These are phyloP conservation scores for Xylaria sp. DNA, from an alignment of 2,329 filamentous ascomycete genomes.

Conservation along the genomic window DNA sequence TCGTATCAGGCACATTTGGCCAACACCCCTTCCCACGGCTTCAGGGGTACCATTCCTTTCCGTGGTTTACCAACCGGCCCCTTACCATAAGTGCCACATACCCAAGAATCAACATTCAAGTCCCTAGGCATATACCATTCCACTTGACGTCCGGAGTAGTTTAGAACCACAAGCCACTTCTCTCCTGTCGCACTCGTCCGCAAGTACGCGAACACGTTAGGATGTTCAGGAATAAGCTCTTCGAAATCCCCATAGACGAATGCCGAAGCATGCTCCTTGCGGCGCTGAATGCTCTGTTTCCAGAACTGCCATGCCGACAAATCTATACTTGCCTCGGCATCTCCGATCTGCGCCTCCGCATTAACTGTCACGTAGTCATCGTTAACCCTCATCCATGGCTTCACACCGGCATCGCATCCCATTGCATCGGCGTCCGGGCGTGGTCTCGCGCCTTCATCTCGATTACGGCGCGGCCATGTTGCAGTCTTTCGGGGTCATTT, in stretches of 20 bases:
- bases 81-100: slow-evolving; percentile 22
- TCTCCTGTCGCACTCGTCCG: slow-evolving; percentile 43
- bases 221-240: slow-evolving; percentile 41
- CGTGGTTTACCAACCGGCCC: slow-evolving; percentile 14
- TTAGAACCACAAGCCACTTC: slow-evolving; percentile 47
- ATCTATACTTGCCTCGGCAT: neutral
- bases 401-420: slow-evolving; percentile 61
- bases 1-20: slow-evolving; percentile 16
- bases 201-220: slow-evolving; percentile 43
- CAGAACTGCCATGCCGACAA: slow-evolving; percentile 67
- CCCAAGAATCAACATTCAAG: slow-evolving; percentile 14
- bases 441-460: slow-evolving; percentile 73
- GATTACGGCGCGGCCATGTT: slow-evolving; percentile 62
- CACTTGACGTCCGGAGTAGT: slow-evolving; percentile 24
- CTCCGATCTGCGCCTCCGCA: slow-evolving; percentile 62
- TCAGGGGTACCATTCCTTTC: slow-evolving; percentile 20
- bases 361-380: slow-evolving; percentile 67
- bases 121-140: slow-evolving; percentile 21
- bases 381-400: slow-evolving; percentile 69
- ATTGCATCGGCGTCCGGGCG: slow-evolving; percentile 75
- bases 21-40: slow-evolving; percentile 28
- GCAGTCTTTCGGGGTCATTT: slow-evolving; percentile 54
- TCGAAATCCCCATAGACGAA: slow-evolving; percentile 67
- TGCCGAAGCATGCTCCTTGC: slow-evolving; percentile 66
- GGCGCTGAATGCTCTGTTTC: slow-evolving; percentile 63